Percentiles rank a stretch among this genome's conserved stretches.
Conservation (phyloP, 2,329 filamentous ascomycete species). For the Neofusicoccum cordaticola region DNA sequence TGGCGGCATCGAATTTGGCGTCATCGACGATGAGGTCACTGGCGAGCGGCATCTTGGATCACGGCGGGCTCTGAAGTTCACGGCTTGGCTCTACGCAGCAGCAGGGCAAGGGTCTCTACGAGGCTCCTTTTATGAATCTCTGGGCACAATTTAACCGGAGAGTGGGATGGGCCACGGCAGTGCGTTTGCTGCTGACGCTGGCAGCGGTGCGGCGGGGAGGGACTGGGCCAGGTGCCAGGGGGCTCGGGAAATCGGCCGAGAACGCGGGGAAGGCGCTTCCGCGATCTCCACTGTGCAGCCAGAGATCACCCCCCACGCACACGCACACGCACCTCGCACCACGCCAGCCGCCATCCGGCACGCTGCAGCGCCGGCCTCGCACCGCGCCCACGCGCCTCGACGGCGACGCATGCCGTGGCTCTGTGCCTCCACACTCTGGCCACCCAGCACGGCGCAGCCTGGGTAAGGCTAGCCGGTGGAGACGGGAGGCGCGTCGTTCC, state of each 20-base stretch:
- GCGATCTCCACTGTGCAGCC: not conserved
- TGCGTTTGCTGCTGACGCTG: no score
- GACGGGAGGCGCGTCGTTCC: slow-evolving; percentile 2
- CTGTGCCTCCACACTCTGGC: not conserved
- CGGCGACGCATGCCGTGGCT: not conserved
- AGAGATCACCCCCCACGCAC: not conserved
- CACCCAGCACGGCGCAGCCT: not conserved
- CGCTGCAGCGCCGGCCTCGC: no score
- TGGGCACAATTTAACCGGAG: no score
- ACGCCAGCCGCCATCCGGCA: not conserved
- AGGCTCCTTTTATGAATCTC: not conserved
- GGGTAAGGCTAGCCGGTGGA: not conserved
- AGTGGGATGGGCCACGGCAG: no score
- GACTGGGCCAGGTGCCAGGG: not conserved
- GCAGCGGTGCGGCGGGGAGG: not conserved
- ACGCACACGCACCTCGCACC: not conserved
- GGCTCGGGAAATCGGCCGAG: slow-evolving; percentile 6
- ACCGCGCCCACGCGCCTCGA: not conserved
- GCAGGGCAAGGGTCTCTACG: no score
- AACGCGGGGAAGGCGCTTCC: not conserved
- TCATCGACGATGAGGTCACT: slow-evolving; percentile 12
- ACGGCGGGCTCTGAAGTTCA: not conserved
- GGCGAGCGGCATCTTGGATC: slow-evolving; percentile 1
- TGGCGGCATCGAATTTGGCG: slow-evolving; percentile 2
- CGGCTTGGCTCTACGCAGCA: no score